Evolutionary conservation across 1,284 basidiomycete genomes (phyloP).

Genomic region (Termitomyces sp.): DNA sequence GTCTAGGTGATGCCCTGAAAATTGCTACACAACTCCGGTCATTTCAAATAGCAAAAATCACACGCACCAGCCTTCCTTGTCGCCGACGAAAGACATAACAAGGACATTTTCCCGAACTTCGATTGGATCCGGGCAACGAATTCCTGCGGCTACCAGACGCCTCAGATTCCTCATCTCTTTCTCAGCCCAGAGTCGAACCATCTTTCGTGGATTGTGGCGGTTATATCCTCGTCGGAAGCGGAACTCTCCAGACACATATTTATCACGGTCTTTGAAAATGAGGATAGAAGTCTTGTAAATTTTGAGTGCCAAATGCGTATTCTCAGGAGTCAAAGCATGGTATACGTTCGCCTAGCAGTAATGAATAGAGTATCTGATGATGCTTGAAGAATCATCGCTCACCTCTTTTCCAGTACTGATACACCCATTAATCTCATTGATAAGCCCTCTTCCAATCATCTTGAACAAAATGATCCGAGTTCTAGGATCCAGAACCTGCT

Average conservation of each 20-base stretch:
- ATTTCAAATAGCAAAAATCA: neutral
- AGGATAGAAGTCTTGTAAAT: conserved; percentile 99
- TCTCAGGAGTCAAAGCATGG: conserved; percentile 69
- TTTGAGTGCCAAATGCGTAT: conserved; percentile 80
- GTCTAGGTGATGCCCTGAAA: conserved; percentile 78
- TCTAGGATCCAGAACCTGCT: conserved; percentile 90
- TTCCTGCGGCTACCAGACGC: conserved; percentile 75
- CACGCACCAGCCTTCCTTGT: conserved; percentile 73
- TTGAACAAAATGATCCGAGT: conserved; percentile 90
- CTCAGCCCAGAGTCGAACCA: conserved; percentile 99
- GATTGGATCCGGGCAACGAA: conserved; percentile 83
- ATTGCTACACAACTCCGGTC: neutral
- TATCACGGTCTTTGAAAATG: conserved; percentile 94
- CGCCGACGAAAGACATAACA: conserved; percentile 92
- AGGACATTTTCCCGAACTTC: conserved; percentile 97
- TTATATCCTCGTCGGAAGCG: conserved; percentile 93
- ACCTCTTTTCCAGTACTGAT: conserved; percentile 96
- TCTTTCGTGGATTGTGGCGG: conserved; percentile 93
- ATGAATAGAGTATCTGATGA: conserved; percentile 7
- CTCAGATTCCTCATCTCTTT: conserved; percentile 98
- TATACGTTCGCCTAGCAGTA: conserved; percentile 85
- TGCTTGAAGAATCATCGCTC: conserved; percentile 15
- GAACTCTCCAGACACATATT: conserved; percentile 89
- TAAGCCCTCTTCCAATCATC: conserved; percentile 84
- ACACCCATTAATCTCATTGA: conserved; percentile 89